Evolutionary conservation across 257 asterid species (phyloP).

Genomic region (Solanum microdontum): DNA sequence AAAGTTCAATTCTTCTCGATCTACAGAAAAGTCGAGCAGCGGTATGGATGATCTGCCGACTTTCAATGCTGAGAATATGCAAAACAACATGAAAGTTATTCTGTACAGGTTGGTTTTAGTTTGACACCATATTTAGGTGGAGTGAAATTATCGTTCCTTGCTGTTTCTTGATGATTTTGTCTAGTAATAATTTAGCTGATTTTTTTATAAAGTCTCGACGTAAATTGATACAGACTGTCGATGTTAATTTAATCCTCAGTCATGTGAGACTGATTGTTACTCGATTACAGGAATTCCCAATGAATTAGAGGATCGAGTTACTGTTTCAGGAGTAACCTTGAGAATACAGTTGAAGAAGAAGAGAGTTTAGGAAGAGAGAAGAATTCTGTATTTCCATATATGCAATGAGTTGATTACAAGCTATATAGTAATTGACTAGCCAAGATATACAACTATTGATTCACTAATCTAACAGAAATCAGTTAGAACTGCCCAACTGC

Average conservation of each 20-base stretch:
- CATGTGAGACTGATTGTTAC: background rate
- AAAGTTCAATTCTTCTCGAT: background rate
- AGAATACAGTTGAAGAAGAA: no score
- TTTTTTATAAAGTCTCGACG: background rate
- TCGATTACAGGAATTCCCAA: no score
- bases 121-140: background rate
- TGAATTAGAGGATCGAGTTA: no score
- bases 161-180: background rate
- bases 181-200: background rate
- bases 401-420: no score
- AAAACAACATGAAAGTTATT: conserved; percentile 52
- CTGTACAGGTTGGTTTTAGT: conserved; percentile 43
- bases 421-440: no score
- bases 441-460: no score
- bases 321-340: no score
- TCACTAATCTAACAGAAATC: no score
- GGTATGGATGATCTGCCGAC: conserved; percentile 43
- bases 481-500: no score
- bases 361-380: no score
- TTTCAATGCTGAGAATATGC: conserved; percentile 62
- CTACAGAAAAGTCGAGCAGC: conserved; percentile 37
- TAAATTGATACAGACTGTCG: background rate
- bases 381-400: no score
- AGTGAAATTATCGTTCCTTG: background rate
- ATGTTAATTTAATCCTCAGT: background rate